Evolutionary conservation across 345 rosid genomes (phyloP).

Genomic region (Trapa bicornis): DNA sequence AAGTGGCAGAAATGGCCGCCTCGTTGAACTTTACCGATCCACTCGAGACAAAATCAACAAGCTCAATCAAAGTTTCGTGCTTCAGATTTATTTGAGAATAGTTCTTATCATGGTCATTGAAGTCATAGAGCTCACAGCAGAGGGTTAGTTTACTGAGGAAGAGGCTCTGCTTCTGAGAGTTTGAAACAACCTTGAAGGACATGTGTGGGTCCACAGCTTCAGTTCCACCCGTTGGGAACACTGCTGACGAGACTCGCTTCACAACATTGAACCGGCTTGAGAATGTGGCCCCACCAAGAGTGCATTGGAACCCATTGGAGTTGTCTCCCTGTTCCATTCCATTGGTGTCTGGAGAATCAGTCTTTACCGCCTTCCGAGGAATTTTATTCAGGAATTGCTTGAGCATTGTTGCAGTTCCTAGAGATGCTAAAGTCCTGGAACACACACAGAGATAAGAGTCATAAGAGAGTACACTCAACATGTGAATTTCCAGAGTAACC

Average conservation of each 20-base stretch:
- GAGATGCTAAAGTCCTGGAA: slow-evolving; percentile 13
- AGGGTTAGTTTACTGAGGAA: slow-evolving; percentile 61
- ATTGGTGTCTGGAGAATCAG: slow-evolving; percentile 30
- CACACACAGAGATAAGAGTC: background rate
- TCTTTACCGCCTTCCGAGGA: slow-evolving; percentile 47
- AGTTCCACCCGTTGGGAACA: slow-evolving; percentile 62
- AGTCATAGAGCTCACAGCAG: slow-evolving; percentile 45
- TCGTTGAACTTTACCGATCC: slow-evolving; percentile 59
- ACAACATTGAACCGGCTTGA: slow-evolving; percentile 62
- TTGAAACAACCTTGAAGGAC: slow-evolving; percentile 64
- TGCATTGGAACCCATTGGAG: slow-evolving; percentile 34
- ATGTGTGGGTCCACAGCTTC: slow-evolving; percentile 66
- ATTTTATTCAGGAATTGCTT: slow-evolving; percentile 73
- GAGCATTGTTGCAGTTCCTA: slow-evolving; percentile 36
- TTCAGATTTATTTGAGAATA: slow-evolving; percentile 41
- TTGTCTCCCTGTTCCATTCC: slow-evolving; percentile 25
- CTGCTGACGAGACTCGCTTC: slow-evolving; percentile 70
- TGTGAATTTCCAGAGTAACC: background rate
- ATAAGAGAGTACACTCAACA: background rate
- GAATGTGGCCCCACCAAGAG: slow-evolving; percentile 43
- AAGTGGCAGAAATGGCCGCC: slow-evolving; percentile 42
- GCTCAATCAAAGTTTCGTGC: slow-evolving; percentile 40
- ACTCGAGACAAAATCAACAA: slow-evolving; percentile 57
- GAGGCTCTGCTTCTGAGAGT: slow-evolving; percentile 54
- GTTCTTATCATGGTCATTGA: slow-evolving; percentile 35